Evolutionary conservation across 129 eudicot species (phyloP), one percentile per base, ranked within the genome.

Genomic region (Flaveria brownii): DNA sequence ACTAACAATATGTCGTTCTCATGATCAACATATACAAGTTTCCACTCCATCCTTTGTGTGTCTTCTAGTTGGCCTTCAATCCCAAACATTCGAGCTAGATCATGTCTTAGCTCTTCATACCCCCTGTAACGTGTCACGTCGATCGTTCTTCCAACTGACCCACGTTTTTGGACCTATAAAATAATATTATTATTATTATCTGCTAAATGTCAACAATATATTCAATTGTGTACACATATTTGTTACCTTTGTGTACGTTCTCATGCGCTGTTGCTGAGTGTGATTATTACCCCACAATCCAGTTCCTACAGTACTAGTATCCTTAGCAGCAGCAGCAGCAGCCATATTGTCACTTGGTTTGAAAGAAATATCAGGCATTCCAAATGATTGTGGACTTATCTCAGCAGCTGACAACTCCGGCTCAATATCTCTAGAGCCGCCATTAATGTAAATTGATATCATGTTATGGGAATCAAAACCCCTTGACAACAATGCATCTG

Each of bases 141-240:
- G 68, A 93, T 93, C 1, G 96, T 91, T 88, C 97, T 91, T 50
- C 98, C 97, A 33, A 91, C 97, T 0, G 96, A 93, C 71, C 98
- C 98, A 49, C 96, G 97, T 76, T 93, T 94, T 83, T 91, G 98
- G 72, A 94, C 98, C 98, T 94, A 64, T 47, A 64, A 70, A 66
- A 49, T 42, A 39, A 12, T 7, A 9, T 17, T 10, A 1, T 10
- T 10, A 1, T 10, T 10, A 23, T 5, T 70, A 70, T n/a, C 9
- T 1, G 14, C 69, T 2, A 45, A 26, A 14, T 70, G 43, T 45
- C 28, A 45, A 64, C 25, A 59, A 59, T 9, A 43, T 1, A 18
- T 47, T 10, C 16, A 9, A n/a, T 49, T 6, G 2, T 45, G 26
- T 7, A 10, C 15, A 1, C 41, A 41, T 20, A n/a, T 45, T 2